A percentile compares a stretch with the other conserved stretches of the same genome.
Evolutionary conservation across 1,139 yeast species (phyloP).

Genomic region (Taphrina flavorubra): DNA sequence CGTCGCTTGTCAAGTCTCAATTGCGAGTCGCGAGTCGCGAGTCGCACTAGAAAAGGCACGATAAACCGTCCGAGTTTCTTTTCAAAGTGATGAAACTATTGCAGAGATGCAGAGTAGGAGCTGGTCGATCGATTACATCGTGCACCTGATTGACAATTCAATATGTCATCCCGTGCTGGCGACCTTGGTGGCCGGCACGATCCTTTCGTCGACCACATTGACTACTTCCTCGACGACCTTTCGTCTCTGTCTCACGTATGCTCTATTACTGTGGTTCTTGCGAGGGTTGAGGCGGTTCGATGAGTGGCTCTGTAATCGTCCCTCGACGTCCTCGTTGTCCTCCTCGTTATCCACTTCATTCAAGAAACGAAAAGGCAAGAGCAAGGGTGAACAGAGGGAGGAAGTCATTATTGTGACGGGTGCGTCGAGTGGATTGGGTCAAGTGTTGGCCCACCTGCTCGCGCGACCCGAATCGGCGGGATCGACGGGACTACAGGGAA

Average conservation of each 20-base stretch:
- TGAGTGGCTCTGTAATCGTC: not conserved
- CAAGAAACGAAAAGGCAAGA: not conserved
- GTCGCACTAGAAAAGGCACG: too few relatives aligned
- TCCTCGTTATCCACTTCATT: too few relatives aligned
- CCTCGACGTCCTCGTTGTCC: not conserved
- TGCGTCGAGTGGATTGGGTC: slow-evolving; percentile 78
- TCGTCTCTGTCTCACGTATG: not conserved
- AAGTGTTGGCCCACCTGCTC: slow-evolving; percentile 58
- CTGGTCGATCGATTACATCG: slow-evolving; percentile 3
- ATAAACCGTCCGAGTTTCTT: too few relatives aligned
- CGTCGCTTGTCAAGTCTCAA: too few relatives aligned
- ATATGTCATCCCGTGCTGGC: slow-evolving; percentile 13
- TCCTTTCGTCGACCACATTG: not conserved
- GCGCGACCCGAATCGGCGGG: too few relatives aligned
- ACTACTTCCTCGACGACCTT: not conserved
- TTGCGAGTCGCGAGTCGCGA: too few relatives aligned
- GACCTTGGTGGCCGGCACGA: slow-evolving; percentile 12
- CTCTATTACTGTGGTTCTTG: not conserved
- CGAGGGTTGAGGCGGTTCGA: not conserved
- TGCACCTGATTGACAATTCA: not conserved
- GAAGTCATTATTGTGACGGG: slow-evolving; percentile 83
- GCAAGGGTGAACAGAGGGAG: not conserved
- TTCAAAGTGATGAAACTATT: too few relatives aligned
- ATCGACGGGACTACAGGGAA: not conserved
- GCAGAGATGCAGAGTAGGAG: not conserved